A percentile compares a stretch with the other conserved stretches of the same genome.
Evolutionary conservation across 768 basidiomycete genomes (phyloP).

Genomic region (Leucocoprinus sp.): DNA sequence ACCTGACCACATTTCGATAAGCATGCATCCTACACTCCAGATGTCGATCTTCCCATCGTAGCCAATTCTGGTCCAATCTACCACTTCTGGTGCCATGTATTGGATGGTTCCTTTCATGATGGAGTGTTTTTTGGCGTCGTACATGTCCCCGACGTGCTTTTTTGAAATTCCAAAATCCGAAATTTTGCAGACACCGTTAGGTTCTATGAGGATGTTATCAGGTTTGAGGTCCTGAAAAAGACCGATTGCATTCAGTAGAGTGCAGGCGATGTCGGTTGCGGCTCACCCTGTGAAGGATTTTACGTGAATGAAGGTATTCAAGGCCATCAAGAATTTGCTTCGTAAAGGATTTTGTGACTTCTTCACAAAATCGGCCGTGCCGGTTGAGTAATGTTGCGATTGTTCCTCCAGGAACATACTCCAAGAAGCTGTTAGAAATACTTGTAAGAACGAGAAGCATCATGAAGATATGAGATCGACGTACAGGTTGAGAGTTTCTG

Average conservation of each 20-base stretch:
- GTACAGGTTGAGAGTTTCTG: constrained; percentile 71
- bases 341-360: constrained; percentile 80
- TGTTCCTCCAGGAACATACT: constrained; percentile 95
- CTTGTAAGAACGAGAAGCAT: constrained; percentile 1
- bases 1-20: constrained; percentile 96
- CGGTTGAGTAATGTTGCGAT: constrained; percentile 70
- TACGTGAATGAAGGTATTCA: constrained; percentile 76
- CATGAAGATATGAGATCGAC: constrained; percentile 16
- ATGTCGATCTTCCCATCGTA: constrained; percentile 96
- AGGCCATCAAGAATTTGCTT: constrained; percentile 81
- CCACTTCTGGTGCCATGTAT: constrained; percentile 94
- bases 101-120: constrained; percentile 86
- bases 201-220: constrained; percentile 90
- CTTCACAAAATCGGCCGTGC: constrained; percentile 76
- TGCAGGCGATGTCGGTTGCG: background rate
- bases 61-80: constrained; percentile 60
- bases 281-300: constrained; percentile 78
- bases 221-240: constrained; percentile 76
- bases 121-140: constrained; percentile 52
- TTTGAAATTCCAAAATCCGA: constrained; percentile 98
- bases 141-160: constrained; percentile 71
- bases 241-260: constrained; percentile 4
- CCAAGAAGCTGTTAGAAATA: constrained; percentile 61
- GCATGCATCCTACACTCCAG: constrained; percentile 91
- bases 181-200: constrained; percentile 82